Evolutionary conservation across 345 rosid species (phyloP).

Genomic region (Eucalyptus rudis): DNA sequence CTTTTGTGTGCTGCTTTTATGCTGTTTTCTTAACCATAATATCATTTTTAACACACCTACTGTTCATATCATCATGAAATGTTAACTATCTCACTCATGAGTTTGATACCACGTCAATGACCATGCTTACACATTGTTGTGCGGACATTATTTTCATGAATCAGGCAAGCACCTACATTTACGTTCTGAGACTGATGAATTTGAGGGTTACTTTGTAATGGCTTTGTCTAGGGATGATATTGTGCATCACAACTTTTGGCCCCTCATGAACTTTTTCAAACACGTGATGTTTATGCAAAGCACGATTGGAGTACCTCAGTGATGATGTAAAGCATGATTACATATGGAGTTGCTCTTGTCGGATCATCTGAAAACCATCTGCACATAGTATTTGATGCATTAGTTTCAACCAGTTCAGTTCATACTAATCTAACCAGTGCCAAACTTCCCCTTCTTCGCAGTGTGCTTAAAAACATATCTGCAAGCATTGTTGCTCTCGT

Average conservation of each 20-base stretch:
- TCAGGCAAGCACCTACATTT: not conserved
- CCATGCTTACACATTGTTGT: not conserved
- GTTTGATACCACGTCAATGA: not conserved
- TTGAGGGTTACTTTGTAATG: not conserved
- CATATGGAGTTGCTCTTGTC: not conserved
- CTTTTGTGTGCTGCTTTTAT: not conserved
- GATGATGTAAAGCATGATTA: not conserved
- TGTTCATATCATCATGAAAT: not conserved
- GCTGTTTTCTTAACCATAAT: not conserved
- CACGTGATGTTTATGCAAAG: not conserved
- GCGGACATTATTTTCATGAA: not conserved
- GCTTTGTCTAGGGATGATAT: not conserved
- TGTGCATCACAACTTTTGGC: not conserved
- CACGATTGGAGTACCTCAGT: not conserved
- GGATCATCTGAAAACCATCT: not conserved
- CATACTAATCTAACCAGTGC: not conserved
- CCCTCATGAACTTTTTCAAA: not conserved
- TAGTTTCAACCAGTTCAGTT: not conserved
- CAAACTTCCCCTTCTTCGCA: not conserved
- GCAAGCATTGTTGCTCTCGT: constrained; percentile 56
- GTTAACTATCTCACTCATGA: not conserved
- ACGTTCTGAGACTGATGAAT: not conserved
- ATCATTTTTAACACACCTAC: not conserved
- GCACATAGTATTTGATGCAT: not conserved
- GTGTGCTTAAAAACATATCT: constrained; percentile 60